Evolutionary conservation across 2,329 filamentous ascomycete species (phyloP).

Genomic region (Basipetospora chlamydospora): DNA sequence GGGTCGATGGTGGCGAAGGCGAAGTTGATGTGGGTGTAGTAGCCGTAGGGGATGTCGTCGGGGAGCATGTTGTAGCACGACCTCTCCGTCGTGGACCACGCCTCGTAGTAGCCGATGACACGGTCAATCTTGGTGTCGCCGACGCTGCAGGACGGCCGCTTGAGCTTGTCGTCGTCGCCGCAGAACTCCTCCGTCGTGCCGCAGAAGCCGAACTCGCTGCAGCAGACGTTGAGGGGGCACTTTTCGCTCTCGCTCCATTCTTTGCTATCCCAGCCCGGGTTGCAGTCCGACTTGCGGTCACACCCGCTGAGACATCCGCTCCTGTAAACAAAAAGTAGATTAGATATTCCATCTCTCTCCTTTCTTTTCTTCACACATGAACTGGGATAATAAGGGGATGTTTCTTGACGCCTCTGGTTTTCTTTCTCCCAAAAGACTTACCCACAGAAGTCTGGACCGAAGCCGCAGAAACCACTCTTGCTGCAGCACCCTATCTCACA

Average conservation of each 20-base stretch:
- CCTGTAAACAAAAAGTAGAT: too few relatives aligned
- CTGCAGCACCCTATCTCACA: constrained; percentile 8
- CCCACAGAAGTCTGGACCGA: constrained; percentile 8
- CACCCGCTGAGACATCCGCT: constrained; percentile 8
- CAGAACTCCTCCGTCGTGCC: constrained; percentile 17
- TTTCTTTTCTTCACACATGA: too few relatives aligned
- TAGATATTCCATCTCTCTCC: too few relatives aligned
- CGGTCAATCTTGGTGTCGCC: not conserved
- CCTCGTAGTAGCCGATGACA: constrained; percentile 17
- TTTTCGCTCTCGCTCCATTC: not conserved
- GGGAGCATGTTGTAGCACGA: constrained; percentile 13
- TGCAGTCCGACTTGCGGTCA: constrained; percentile 13
- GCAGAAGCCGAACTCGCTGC: constrained; percentile 17
- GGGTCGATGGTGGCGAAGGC: constrained; percentile 20
- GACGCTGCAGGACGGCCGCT: constrained; percentile 5
- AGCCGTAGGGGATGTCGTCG: constrained; percentile 11
- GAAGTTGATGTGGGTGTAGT: constrained; percentile 20
- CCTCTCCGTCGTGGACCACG: constrained; percentile 9
- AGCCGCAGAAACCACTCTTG: constrained; percentile 10
- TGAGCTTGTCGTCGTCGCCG: constrained; percentile 7
- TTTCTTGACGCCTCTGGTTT: too few relatives aligned
- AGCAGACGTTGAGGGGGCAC: not conserved
- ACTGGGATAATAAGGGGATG: too few relatives aligned
- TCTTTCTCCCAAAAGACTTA: constrained; percentile 1
- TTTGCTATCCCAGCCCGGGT: constrained; percentile 15